Evolutionary conservation across 768 basidiomycete species (phyloP).

Genomic region (Sutorius australiensis): DNA sequence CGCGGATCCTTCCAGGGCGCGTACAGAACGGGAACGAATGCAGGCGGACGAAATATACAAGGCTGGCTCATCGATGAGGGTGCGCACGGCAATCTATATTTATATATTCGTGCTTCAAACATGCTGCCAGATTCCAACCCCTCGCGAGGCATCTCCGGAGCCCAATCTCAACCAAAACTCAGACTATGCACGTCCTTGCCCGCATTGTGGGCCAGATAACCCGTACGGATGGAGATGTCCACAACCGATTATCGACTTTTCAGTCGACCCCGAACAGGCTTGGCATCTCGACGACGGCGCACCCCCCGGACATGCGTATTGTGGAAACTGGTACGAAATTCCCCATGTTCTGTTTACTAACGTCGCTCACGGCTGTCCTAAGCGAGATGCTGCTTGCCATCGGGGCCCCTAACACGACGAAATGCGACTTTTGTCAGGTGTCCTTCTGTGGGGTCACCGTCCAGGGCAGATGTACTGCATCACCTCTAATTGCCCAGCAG

Average conservation of each 20-base stretch:
- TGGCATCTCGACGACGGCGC: conserved; percentile 75
- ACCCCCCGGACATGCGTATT: conserved; percentile 76
- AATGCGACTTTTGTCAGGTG: conserved; percentile 79
- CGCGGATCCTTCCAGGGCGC: conserved; percentile 62
- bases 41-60: conserved; percentile 84
- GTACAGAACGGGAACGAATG: conserved; percentile 64
- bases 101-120: neutral
- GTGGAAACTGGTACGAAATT: conserved; percentile 71
- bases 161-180: conserved; percentile 60
- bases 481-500: conserved; percentile 53
- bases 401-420: conserved; percentile 70
- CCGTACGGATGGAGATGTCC: conserved; percentile 77
- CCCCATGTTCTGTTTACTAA: neutral
- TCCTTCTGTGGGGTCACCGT: conserved; percentile 81
- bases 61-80: conserved; percentile 57
- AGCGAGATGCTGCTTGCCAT: conserved; percentile 76
- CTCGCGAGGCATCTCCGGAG: conserved; percentile 73
- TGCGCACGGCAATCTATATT: conserved; percentile 32
- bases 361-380: neutral
- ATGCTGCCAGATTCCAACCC: conserved; percentile 60
- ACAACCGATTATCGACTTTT: conserved; percentile 74
- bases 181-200: conserved; percentile 74
- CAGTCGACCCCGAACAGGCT: conserved; percentile 61
- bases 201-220: conserved; percentile 69
- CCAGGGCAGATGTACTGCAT: conserved; percentile 66